A percentile compares a stretch with the other conserved stretches of the same genome.
phyloP scores from a whole-genome alignment of 1,284 basidiomycete genomes.

The Cystobasidiaceae sp. region DNA sequence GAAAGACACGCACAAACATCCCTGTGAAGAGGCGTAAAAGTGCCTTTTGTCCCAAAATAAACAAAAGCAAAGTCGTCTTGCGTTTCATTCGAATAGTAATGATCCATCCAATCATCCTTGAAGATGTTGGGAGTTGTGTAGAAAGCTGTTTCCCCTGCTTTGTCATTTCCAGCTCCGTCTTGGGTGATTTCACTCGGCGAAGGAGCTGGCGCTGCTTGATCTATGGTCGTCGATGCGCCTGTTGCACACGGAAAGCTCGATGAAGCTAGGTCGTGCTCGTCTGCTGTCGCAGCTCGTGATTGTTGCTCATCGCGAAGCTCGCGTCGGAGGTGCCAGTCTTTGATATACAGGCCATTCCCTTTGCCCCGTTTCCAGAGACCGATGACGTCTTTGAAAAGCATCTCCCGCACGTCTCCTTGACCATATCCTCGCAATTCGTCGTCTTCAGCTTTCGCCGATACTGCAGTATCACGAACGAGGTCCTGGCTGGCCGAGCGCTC shows the following conservation, averaged over 20 bases:
- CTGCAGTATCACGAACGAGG: too few species aligned
- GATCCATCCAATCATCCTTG: slow-evolving; percentile 55
- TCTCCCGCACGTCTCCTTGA: slow-evolving; percentile 35
- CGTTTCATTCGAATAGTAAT: slow-evolving; percentile 37
- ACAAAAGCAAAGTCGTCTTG: slow-evolving; percentile 46
- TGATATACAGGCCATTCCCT: slow-evolving; percentile 50
- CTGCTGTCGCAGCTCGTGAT: background rate
- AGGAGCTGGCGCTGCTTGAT: too few species aligned
- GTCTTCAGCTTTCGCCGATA: too few species aligned
- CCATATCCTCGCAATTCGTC: too few species aligned
- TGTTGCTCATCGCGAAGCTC: slow-evolving; percentile 37
- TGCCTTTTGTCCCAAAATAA: slow-evolving; percentile 50
- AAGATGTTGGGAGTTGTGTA: slow-evolving; percentile 52
- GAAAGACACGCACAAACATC: slow-evolving; percentile 50
- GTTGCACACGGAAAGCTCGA: too few species aligned
- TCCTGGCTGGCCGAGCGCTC: too few species aligned
- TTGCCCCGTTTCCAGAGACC: slow-evolving; percentile 46
- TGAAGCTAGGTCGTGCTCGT: background rate
- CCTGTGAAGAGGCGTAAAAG: slow-evolving; percentile 51
- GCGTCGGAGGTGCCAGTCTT: slow-evolving; percentile 56
- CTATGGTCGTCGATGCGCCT: background rate
- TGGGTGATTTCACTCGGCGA: background rate
- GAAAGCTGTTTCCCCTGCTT: slow-evolving; percentile 39
- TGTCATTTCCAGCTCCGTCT: background rate
- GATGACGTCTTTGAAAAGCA: slow-evolving; percentile 47